Percentiles rank a stretch among this genome's conserved stretches.
Conservation (phyloP, 495 filamentous ascomycete species). For the Beverwykella pulmonaria region DNA sequence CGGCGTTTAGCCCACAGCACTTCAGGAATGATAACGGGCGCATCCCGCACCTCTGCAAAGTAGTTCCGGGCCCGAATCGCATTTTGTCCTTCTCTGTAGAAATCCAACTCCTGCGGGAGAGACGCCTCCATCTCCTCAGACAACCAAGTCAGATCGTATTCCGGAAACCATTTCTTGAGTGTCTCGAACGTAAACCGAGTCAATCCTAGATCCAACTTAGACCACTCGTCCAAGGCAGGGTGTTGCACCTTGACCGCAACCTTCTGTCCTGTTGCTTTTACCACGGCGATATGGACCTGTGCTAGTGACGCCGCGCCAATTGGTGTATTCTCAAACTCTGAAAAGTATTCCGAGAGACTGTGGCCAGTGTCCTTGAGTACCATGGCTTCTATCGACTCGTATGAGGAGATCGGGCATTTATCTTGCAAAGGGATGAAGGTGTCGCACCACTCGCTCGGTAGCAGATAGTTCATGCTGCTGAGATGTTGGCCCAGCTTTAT, state of each 20-base stretch:
- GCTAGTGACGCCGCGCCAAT: conserved; percentile 93
- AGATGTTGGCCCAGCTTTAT: conserved; percentile 98
- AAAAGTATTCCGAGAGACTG: conserved; percentile 79
- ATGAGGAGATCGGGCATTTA: conserved; percentile 89
- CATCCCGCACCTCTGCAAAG: conserved; percentile 68
- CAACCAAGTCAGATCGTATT: conserved; percentile 96
- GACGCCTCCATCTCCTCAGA: conserved; percentile 90
- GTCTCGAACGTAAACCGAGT: conserved; percentile 88
- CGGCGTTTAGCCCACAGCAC: conserved; percentile 88
- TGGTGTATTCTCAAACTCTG: conserved; percentile 73
- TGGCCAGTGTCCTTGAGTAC: conserved; percentile 80
- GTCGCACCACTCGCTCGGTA: conserved; percentile 91
- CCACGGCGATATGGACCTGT: conserved; percentile 88
- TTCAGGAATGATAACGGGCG: conserved; percentile 84
- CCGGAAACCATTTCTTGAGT: conserved; percentile 90
- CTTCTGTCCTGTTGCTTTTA: conserved; percentile 79
- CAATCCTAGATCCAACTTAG: conserved; percentile 81
- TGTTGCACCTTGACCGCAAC: conserved; percentile 99
- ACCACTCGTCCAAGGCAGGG: conserved; percentile 87
- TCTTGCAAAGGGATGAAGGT: conserved; percentile 98
- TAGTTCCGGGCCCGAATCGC: conserved; percentile 76
- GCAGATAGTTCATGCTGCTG: conserved; percentile 93
- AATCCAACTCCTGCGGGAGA: conserved; percentile 89
- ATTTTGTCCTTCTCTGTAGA: conserved; percentile 82
- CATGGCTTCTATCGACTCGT: conserved; percentile 85